Evolutionary conservation across 768 basidiomycete species (phyloP).

Genomic region (Tricholoma terreum): DNA sequence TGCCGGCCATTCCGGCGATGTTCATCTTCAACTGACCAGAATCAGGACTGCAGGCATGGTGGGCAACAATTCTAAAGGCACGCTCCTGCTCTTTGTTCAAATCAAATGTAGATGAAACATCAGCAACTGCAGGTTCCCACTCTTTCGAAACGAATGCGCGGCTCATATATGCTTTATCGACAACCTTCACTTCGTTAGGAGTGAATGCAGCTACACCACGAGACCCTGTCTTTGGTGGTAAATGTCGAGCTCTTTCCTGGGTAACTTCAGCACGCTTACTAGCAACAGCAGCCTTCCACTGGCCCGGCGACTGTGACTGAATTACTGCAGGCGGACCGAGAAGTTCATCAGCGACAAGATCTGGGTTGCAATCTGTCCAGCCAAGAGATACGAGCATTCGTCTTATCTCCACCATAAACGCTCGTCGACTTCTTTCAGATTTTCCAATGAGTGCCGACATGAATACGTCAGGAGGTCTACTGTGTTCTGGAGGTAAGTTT

Average conservation of each 20-base stretch:
- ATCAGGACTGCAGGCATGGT: constrained; percentile 11
- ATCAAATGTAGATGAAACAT: constrained; percentile 3
- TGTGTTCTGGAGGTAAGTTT: neutral
- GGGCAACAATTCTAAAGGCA: constrained; percentile 28
- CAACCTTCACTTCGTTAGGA: constrained; percentile 1
- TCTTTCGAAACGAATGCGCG: neutral
- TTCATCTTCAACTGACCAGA: constrained; percentile 25
- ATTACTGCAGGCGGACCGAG: neutral
- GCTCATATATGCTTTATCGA: constrained; percentile 7
- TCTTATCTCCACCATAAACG: neutral
- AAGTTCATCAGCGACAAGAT: neutral
- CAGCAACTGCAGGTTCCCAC: constrained; percentile 1
- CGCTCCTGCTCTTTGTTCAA: constrained; percentile 31
- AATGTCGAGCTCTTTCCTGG: neutral
- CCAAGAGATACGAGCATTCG: neutral
- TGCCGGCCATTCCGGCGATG: constrained; percentile 29
- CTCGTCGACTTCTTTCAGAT: neutral
- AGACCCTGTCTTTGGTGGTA: neutral
- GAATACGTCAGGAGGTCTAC: neutral
- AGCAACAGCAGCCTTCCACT: neutral
- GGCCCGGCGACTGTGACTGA: no score
- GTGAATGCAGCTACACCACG: neutral
- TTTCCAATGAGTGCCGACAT: neutral
- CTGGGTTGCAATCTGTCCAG: neutral
- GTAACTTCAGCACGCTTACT: neutral